Conservation (phyloP, 805 yeast genomes). For the Candida ponderosae region DNA sequence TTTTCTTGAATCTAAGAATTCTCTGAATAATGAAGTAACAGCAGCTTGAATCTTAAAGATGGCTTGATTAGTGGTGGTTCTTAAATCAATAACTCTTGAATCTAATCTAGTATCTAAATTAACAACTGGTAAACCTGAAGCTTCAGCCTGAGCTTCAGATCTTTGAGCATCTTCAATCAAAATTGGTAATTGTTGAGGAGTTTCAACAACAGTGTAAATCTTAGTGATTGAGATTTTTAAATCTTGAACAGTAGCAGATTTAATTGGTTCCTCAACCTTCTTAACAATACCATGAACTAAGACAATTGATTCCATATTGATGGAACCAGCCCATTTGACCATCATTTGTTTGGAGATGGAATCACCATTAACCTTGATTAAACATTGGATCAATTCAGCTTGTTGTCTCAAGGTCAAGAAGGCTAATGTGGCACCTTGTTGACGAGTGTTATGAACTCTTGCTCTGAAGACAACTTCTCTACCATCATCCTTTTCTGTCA, state of each 20-base stretch:
- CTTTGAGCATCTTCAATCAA: constrained; percentile 95
- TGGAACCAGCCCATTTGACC: constrained; percentile 91
- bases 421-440: constrained; percentile 92
- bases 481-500: constrained; percentile 61
- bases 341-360: constrained; percentile 85
- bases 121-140: constrained; percentile 84
- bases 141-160: constrained; percentile 90
- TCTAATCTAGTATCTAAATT: constrained; percentile 95
- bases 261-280: constrained; percentile 80
- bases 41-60: constrained; percentile 92
- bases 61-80: constrained; percentile 97
- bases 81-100: constrained; percentile 89
- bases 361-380: constrained; percentile 68
- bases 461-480: constrained; percentile 83
- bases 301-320: constrained; percentile 86
- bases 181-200: constrained; percentile 90
- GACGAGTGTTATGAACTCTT: constrained; percentile 86
- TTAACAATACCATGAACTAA: constrained; percentile 78
- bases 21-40: constrained; percentile 82
- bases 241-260: constrained; percentile 86
- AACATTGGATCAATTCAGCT: constrained; percentile 71
- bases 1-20: constrained; percentile 57
- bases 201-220: constrained; percentile 71
- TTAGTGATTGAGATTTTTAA: constrained; percentile 75
- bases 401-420: constrained; percentile 92